Percentiles rank a stretch among this genome's conserved stretches.
These are phyloP conservation scores for Clavariopsis aquatica DNA, from an alignment of 495 filamentous ascomycete genomes.

Conservation along the genomic window DNA sequence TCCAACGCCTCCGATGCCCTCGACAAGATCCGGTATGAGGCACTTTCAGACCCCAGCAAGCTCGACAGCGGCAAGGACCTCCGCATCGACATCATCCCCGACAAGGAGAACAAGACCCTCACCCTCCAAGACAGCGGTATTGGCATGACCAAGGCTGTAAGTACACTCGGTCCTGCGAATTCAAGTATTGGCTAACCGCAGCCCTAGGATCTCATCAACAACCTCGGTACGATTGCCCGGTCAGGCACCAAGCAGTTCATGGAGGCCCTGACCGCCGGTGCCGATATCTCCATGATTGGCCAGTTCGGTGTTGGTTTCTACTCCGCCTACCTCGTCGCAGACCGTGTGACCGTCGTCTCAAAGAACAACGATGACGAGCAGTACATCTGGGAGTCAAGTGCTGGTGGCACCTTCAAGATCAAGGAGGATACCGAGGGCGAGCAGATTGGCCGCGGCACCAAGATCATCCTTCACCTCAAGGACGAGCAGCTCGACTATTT, in stretches of 20 bases:
- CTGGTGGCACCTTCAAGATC: constrained; percentile 96
- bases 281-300: constrained; percentile 99
- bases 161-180: background rate
- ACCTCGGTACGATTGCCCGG: constrained; percentile 97
- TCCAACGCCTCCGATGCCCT: constrained; percentile 98
- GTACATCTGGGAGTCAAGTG: constrained; percentile 98
- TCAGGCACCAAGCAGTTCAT: constrained; percentile 99
- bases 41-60: constrained; percentile 94
- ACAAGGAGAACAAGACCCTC: constrained; percentile 95
- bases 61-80: constrained; percentile 96
- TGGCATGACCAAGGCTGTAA: constrained; percentile 94
- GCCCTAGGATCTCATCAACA: constrained; percentile 84
- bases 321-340: constrained; percentile 98
- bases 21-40: constrained; percentile 99
- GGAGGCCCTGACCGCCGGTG: constrained; percentile 97
- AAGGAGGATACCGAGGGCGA: constrained; percentile 86
- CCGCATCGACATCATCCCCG: constrained; percentile 94
- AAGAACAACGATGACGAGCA: constrained; percentile 99
- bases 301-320: constrained; percentile 99
- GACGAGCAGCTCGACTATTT: constrained; percentile 98
- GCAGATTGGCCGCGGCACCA: constrained; percentile 88
- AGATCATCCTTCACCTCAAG: constrained; percentile 98
- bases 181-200: background rate
- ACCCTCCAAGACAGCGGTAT: constrained; percentile 97
- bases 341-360: constrained; percentile 90